Conservation (phyloP, 768 basidiomycete species). For the Dendrothele bispora region DNA sequence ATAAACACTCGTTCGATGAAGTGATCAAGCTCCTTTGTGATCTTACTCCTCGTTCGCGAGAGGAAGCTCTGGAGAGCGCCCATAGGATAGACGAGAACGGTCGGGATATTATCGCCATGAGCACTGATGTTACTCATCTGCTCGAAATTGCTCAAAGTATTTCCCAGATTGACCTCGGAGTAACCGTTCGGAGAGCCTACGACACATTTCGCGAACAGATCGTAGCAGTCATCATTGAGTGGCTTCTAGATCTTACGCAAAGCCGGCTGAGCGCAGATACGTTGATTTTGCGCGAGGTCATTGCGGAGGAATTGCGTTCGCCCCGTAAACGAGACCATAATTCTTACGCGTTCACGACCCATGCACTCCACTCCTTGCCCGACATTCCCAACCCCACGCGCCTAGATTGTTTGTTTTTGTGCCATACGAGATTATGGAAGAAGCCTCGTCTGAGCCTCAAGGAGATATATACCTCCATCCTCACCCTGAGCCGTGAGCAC, state of each 20-base stretch:
- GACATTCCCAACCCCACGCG: conserved; percentile 56
- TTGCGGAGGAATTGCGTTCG: conserved; percentile 67
- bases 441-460: conserved; percentile 76
- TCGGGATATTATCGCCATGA: conserved; percentile 81
- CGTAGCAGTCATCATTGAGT: conserved; percentile 80
- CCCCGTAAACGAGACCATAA: conserved; percentile 56
- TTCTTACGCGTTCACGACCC: conserved; percentile 38
- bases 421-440: conserved; percentile 87
- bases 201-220: conserved; percentile 91
- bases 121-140: conserved; percentile 48
- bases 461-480: conserved; percentile 76
- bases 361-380: conserved; percentile 36
- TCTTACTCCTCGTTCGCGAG: conserved; percentile 47
- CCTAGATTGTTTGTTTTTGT: conserved; percentile 75
- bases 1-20: conserved; percentile 93
- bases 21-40: conserved; percentile 74
- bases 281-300: conserved; percentile 66
- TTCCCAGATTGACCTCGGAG: conserved; percentile 86
- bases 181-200: conserved; percentile 83
- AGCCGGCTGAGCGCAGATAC: conserved; percentile 68
- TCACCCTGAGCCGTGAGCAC: conserved; percentile 70
- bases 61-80: conserved; percentile 57
- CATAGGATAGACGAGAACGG: conserved; percentile 75
- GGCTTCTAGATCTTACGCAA: conserved; percentile 79
- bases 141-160: conserved; percentile 80